Evolutionary conservation across 352 stramenopile genomes (phyloP).

Genomic region (Phytopythium oedochilum): DNA sequence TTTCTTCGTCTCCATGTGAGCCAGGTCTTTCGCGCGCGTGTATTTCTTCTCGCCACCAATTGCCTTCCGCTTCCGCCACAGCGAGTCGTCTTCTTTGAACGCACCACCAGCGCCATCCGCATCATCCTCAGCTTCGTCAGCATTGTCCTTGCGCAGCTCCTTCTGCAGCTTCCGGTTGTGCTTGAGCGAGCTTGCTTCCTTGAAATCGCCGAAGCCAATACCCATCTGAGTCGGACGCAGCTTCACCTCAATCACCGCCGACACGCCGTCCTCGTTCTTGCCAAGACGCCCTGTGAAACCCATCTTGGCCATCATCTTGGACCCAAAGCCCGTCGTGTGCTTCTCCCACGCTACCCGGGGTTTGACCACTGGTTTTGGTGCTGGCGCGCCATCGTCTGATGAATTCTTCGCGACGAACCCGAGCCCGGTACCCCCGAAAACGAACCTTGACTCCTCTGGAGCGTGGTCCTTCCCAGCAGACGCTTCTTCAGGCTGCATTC

Average conservation of each 20-base stretch:
- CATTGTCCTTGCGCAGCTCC: conserved; percentile 82
- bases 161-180: conserved; percentile 91
- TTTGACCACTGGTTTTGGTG: neutral
- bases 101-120: conserved; percentile 14
- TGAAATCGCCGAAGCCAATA: conserved; percentile 93
- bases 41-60: conserved; percentile 32
- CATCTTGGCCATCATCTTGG: conserved; percentile 96
- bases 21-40: conserved; percentile 65
- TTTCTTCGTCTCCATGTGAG: conserved; percentile 45
- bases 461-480: too few relatives aligned
- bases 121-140: conserved; percentile 36
- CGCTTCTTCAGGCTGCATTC: too few relatives aligned
- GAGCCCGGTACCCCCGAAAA: neutral
- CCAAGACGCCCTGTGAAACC: conserved; percentile 93
- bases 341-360: conserved; percentile 88
- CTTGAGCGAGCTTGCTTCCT: conserved; percentile 89
- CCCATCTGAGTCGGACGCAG: conserved; percentile 90
- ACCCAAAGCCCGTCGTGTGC: conserved; percentile 95
- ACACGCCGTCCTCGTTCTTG: conserved; percentile 92
- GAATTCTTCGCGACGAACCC: neutral
- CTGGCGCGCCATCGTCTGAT: neutral
- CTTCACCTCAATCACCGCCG: conserved; percentile 91
- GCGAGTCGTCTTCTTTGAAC: conserved; percentile 59
- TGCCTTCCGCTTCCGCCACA: conserved; percentile 79
- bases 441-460: neutral